Evolutionary conservation across 2,329 filamentous ascomycete genomes (phyloP).

Genomic region (Aspergillus fijiensis): DNA sequence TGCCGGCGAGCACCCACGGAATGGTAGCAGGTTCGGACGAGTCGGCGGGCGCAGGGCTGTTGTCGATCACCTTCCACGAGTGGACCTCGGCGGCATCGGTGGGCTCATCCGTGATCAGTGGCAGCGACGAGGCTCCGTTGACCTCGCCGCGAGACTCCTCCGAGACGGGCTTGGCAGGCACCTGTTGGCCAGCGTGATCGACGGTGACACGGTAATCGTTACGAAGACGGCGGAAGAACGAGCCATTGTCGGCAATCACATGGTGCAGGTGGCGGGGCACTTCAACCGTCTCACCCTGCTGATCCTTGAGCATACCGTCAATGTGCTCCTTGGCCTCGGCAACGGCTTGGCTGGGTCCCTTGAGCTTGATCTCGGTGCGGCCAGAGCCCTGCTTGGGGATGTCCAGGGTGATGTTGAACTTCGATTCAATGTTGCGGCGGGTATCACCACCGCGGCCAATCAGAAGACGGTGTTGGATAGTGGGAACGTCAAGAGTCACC

Average conservation of each 20-base stretch:
- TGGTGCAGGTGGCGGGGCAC: constrained; percentile 84
- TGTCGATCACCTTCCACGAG: constrained; percentile 79
- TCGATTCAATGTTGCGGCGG: constrained; percentile 78
- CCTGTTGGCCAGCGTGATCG: constrained; percentile 79
- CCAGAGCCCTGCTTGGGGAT: constrained; percentile 86
- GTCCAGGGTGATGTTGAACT: constrained; percentile 84
- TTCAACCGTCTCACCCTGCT: constrained; percentile 82
- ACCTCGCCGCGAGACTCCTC: constrained; percentile 51
- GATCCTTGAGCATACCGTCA: constrained; percentile 70
- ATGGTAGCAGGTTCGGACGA: constrained; percentile 42
- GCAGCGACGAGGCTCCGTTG: constrained; percentile 63
- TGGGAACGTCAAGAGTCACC: constrained; percentile 75
- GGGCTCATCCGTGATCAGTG: constrained; percentile 89
- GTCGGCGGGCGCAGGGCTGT: constrained; percentile 25
- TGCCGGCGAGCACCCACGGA: constrained; percentile 85
- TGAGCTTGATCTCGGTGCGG: constrained; percentile 81
- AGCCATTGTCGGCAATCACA: constrained; percentile 74
- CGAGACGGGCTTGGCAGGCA: constrained; percentile 67
- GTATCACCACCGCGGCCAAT: constrained; percentile 91
- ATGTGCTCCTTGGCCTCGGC: constrained; percentile 87
- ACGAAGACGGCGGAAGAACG: constrained; percentile 87
- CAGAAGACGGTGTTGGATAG: constrained; percentile 83
- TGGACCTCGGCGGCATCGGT: constrained; percentile 65
- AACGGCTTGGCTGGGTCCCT: constrained; percentile 74
- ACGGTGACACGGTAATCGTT: constrained; percentile 86